Percentiles rank a stretch among this genome's conserved stretches.
These are phyloP conservation scores for Nepenthes gracilis DNA, from an alignment of 148 eudicot species.

Conservation along the genomic window DNA sequence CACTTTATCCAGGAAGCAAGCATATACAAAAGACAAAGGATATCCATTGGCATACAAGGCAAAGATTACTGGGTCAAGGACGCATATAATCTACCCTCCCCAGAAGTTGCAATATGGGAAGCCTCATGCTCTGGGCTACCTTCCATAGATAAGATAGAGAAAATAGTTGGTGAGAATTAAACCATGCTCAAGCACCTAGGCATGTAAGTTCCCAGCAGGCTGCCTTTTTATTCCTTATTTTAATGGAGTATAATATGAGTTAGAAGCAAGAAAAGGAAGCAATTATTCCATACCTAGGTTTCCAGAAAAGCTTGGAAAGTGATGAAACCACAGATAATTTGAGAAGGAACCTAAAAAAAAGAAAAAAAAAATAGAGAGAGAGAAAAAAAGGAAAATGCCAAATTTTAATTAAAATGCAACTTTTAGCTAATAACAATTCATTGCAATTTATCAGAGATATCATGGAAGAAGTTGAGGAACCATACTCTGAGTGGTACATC, in stretches of 20 bases:
- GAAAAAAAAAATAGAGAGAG: constrained; percentile 3
- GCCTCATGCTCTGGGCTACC: too few relatives aligned
- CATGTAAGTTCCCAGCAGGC: too few relatives aligned
- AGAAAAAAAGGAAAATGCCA: background rate
- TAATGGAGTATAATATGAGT: background rate
- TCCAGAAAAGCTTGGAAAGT: constrained; percentile 35
- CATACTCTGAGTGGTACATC: constrained; percentile 87
- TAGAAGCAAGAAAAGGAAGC: background rate
- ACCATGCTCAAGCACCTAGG: too few relatives aligned
- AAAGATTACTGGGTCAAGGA: too few relatives aligned
- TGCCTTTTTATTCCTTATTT: background rate
- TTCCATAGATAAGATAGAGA: too few relatives aligned
- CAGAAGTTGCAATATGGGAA: too few relatives aligned
- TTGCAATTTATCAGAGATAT: background rate
- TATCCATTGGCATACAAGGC: background rate
- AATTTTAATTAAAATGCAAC: background rate
- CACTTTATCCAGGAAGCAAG: background rate
- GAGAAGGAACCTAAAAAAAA: constrained; percentile 45
- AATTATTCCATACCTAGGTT: constrained; percentile 27
- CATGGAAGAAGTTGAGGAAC: background rate
- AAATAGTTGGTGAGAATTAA: too few relatives aligned
- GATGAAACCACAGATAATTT: constrained; percentile 54
- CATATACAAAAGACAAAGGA: background rate
- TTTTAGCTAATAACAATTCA: background rate
- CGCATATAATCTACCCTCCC: too few relatives aligned